Evolutionary conservation across 1,284 basidiomycete genomes (phyloP).

Genomic region (Cutaneotrichosporon mucoides): DNA sequence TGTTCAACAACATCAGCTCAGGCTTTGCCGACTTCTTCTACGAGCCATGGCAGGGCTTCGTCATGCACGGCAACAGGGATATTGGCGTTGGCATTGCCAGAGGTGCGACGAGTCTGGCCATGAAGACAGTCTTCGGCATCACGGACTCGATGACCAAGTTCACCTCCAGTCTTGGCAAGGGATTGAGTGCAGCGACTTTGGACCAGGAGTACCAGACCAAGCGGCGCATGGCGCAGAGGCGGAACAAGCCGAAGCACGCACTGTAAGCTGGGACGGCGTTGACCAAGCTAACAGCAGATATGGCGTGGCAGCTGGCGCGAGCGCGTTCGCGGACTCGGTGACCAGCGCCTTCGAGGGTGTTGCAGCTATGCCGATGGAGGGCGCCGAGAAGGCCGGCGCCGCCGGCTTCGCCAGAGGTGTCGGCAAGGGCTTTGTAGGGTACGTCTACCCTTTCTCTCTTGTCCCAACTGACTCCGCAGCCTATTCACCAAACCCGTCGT

Average conservation of each 20-base stretch:
- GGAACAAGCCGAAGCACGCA: constrained; percentile 94
- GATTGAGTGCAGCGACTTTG: constrained; percentile 91
- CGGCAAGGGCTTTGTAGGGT: constrained; percentile 89
- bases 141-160: constrained; percentile 96
- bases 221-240: constrained; percentile 78
- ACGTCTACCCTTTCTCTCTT: no score
- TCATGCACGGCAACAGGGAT: constrained; percentile 95
- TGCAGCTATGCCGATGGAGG: constrained; percentile 93
- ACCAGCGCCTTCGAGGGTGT: constrained; percentile 96
- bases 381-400: constrained; percentile 90
- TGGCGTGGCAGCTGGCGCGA: constrained; percentile 89
- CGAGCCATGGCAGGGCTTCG: constrained; percentile 94
- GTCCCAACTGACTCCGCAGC: constrained; percentile 26
- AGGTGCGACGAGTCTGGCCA: constrained; percentile 96
- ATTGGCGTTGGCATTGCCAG: constrained; percentile 96
- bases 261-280: constrained; percentile 57
- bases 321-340: constrained; percentile 88
- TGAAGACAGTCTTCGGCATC: constrained; percentile 97
- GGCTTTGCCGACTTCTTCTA: constrained; percentile 99
- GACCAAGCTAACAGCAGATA: constrained; percentile 56
- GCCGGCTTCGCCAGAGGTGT: constrained; percentile 97
- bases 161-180: constrained; percentile 95
- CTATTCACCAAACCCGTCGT: constrained; percentile 92
- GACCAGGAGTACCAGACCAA: constrained; percentile 93
- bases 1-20: constrained; percentile 98